Base-by-base conservation (phyloP, 768 basidiomycete genomes). In the Russula lepida region DNA sequence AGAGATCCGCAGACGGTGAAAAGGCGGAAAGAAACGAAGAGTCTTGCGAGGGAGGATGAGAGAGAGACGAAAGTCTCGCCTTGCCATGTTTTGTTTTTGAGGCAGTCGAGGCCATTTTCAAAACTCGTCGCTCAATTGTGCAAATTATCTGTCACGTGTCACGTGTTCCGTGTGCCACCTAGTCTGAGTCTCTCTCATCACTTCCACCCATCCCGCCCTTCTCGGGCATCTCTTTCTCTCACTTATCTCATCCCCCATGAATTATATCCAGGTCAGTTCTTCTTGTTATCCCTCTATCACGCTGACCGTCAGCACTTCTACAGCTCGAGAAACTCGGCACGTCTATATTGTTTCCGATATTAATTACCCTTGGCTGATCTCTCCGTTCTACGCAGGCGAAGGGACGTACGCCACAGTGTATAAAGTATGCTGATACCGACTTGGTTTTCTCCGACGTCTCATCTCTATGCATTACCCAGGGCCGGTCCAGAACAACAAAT, bases 361-460 rank as follows among this genome's bases (percentile, higher is more conserved):
- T 30, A 37, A 17, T 37, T 32, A 47, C 52, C 48, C 43, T 41
- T 41, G 55, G 12, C 50, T 25, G 39, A 35, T 57, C 19, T 37
- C 12, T 39, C 46, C 21, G 19, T 33, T 52, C 33, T 61, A 15
- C 43, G 28, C 47, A 90, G 88, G 89, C 68, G 88, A 91, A 77
- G 94, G 94, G 57, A 95, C 94, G 37, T 97, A 95, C 71, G 94
- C 94, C 41, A 95, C 92, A 7, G 94, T 95, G n/a, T 95, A 87
- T 82, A 97, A 97, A 84, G 93, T 93, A 62, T 48, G 75, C 60
- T 41, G 7, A 21, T 28, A 28, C 9, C 17, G 35, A 46, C 30
- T 53, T 54, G 35, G 19, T 54, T 50, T 23, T 48, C 47, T 21
- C 60, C 64, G 33, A 63, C 27, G 41, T n/a, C 15, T 21, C 41